Conservation (phyloP, 805 yeast species). For the Isabelozyma heimii region DNA sequence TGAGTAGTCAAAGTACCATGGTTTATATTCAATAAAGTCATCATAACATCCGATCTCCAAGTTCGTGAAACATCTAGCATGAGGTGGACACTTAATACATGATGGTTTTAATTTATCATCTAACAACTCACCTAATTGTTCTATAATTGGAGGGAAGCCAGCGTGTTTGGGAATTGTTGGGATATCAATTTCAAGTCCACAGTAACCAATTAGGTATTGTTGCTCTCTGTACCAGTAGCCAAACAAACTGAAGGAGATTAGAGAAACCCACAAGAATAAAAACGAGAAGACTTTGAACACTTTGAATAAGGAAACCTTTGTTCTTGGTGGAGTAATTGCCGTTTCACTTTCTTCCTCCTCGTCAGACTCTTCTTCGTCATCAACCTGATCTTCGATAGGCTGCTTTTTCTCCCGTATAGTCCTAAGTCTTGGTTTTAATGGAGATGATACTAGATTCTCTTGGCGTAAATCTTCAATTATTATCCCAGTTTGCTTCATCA, state of each 20-base stretch:
- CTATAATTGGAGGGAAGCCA: constrained; percentile 26
- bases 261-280: constrained; percentile 27
- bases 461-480: not conserved
- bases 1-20: constrained; percentile 55
- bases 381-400: constrained; percentile 1
- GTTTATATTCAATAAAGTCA: constrained; percentile 53
- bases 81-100: constrained; percentile 78
- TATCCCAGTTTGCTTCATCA: not conserved
- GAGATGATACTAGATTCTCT: not conserved
- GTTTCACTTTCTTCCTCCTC: not conserved
- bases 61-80: constrained; percentile 69
- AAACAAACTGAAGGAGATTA: constrained; percentile 38
- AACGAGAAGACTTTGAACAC: constrained; percentile 8
- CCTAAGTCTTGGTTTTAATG: not conserved
- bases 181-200: constrained; percentile 58
- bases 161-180: constrained; percentile 35
- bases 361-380: not conserved
- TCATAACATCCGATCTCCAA: constrained; percentile 67
- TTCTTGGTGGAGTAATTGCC: not conserved
- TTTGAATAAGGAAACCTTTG: constrained; percentile 2
- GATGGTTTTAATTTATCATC: constrained; percentile 49
- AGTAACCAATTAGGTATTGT: constrained; percentile 63
- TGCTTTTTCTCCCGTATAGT: not conserved
- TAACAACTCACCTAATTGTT: constrained; percentile 42
- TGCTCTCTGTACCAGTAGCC: constrained; percentile 66